A percentile compares a stretch with the other conserved stretches of the same genome.
These are phyloP conservation scores for Sporothrix mexicana DNA, from an alignment of 2,329 filamentous ascomycete genomes.

Conservation along the genomic window DNA sequence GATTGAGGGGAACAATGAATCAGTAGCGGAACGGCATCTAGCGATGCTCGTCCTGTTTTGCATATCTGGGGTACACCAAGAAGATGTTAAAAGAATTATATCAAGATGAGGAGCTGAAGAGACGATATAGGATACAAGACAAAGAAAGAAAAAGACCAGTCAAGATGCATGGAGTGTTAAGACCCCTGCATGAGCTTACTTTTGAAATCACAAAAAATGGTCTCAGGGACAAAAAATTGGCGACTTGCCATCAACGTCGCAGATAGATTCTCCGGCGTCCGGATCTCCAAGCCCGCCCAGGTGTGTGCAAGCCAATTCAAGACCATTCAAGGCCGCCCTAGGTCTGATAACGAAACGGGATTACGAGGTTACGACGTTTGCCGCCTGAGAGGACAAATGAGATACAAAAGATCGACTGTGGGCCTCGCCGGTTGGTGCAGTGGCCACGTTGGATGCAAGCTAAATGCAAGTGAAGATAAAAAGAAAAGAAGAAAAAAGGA, in stretches of 20 bases:
- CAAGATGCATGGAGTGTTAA: neutral
- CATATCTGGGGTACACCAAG: neutral
- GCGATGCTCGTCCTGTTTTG: neutral
- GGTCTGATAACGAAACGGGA: neutral
- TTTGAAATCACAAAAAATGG: constrained; percentile 4
- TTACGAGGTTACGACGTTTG: constrained; percentile 4
- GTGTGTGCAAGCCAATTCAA: neutral
- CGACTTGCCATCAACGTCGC: neutral
- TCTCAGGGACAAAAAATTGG: constrained; percentile 17
- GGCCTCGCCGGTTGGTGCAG: neutral
- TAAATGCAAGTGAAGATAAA: neutral
- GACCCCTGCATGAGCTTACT: constrained; percentile 7
- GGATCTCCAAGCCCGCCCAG: neutral
- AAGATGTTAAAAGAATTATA: neutral
- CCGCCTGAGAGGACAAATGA: neutral
- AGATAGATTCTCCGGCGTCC: constrained; percentile 16
- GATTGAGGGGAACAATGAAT: neutral
- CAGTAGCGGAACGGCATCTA: constrained; percentile 5
- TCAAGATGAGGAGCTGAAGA: neutral
- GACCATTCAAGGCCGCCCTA: neutral
- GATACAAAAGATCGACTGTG: constrained; percentile 9
- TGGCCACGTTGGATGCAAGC: constrained; percentile 5
- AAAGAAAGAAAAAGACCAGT: neutral
- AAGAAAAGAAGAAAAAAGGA: neutral
- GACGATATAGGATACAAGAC: neutral